phyloP scores from a whole-genome alignment of 2,329 filamentous ascomycete genomes.

The Aschersonia sp. region DNA sequence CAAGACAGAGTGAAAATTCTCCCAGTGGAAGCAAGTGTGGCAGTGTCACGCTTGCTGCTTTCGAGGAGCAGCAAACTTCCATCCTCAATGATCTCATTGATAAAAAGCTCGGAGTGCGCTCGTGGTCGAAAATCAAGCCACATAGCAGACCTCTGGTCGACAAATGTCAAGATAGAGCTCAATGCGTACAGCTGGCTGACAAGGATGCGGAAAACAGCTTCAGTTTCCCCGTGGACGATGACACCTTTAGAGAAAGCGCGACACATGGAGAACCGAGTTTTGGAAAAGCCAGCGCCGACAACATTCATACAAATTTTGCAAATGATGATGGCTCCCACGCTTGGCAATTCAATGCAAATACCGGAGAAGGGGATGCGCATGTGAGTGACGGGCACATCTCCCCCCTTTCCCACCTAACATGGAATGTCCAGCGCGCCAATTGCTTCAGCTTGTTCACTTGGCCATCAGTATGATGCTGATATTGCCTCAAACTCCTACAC shows the following conservation, averaged over 20 bases:
- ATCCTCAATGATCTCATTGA: slow-evolving; percentile 22
- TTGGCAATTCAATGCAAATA: slow-evolving; percentile 39
- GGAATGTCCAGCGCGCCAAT: not conserved
- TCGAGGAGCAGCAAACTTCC: slow-evolving; percentile 25
- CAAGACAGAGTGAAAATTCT: slow-evolving; percentile 6
- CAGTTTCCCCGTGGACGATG: slow-evolving; percentile 28
- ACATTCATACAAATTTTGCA: slow-evolving; percentile 47
- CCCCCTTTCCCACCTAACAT: slow-evolving; percentile 21
- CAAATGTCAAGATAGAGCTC: not conserved
- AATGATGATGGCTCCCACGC: slow-evolving; percentile 28
- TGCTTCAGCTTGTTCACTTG: not conserved
- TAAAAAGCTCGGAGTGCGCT: slow-evolving; percentile 7
- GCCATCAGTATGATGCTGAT: slow-evolving; percentile 7
- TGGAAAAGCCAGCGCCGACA: slow-evolving; percentile 37
- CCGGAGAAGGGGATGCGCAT: slow-evolving; percentile 14
- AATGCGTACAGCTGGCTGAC: slow-evolving; percentile 16
- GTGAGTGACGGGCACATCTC: slow-evolving; percentile 15
- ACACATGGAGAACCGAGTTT: slow-evolving; percentile 19
- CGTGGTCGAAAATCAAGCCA: not conserved
- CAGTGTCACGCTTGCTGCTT: slow-evolving; percentile 14
- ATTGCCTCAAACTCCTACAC: slow-evolving; percentile 8
- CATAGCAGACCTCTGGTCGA: not conserved
- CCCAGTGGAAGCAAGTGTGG: slow-evolving; percentile 17
- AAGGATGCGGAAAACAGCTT: slow-evolving; percentile 28
- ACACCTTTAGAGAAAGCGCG: slow-evolving; percentile 17